Evolutionary conservation across 441 rosid species (phyloP).

Genomic region (Gossypium davidsonii): DNA sequence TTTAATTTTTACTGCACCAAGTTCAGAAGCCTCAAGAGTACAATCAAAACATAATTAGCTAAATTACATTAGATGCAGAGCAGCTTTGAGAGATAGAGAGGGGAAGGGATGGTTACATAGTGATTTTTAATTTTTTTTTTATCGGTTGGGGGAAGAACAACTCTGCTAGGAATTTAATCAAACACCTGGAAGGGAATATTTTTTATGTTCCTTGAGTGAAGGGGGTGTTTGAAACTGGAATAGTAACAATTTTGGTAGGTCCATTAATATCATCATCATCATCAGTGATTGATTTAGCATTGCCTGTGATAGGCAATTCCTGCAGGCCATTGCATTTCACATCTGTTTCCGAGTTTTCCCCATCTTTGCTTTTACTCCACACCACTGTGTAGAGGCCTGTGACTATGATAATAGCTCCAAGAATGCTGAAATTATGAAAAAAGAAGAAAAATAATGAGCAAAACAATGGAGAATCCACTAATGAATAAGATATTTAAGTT

Average conservation of each 20-base stretch:
- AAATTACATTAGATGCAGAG: not conserved
- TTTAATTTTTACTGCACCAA: not conserved
- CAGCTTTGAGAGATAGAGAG: not conserved
- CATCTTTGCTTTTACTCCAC: conserved; percentile 89
- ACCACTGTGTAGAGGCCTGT: conserved; percentile 76
- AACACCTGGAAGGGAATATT: not conserved
- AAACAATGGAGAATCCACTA: conserved; percentile 4
- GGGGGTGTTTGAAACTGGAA: not conserved
- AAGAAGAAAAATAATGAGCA: not conserved
- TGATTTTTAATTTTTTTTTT: not conserved
- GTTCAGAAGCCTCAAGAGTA: not conserved
- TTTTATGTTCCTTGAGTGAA: conserved; percentile 8
- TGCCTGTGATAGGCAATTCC: conserved; percentile 36
- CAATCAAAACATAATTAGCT: not conserved
- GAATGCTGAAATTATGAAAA: conserved; percentile 38
- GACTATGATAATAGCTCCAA: conserved; percentile 74
- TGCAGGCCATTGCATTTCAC: conserved; percentile 21
- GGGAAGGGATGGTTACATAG: not conserved
- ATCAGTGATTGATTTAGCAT: not conserved
- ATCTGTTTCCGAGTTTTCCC: conserved; percentile 2
- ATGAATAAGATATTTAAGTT: not conserved
- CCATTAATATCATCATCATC: conserved; percentile 16
- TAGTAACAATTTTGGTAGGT: not conserved
- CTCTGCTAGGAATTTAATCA: conserved; percentile 5
- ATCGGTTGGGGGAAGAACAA: not conserved